A percentile compares a stretch with the other conserved stretches of the same genome.
Conservation (phyloP, 2,329 filamentous ascomycete species). For the Fusarium sp. region DNA sequence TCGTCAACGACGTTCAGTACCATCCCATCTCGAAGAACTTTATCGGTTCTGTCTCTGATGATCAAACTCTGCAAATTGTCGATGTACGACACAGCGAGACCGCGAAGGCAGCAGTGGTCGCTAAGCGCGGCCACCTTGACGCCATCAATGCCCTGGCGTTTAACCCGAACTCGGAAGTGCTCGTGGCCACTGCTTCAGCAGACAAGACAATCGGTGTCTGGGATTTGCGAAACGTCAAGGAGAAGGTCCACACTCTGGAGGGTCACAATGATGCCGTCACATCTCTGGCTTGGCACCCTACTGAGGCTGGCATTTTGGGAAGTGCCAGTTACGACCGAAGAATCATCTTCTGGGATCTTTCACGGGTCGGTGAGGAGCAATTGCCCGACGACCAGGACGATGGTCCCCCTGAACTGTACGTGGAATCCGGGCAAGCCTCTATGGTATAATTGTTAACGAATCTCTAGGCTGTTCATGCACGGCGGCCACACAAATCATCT, state of each 20-base stretch:
- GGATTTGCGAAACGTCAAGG: slow-evolving; percentile 92
- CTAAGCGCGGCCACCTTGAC: slow-evolving; percentile 84
- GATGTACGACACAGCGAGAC: slow-evolving; percentile 82
- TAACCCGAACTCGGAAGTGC: slow-evolving; percentile 90
- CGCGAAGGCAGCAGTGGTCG: slow-evolving; percentile 77
- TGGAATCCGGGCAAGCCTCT: slow-evolving; percentile 41
- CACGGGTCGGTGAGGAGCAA: slow-evolving; percentile 92
- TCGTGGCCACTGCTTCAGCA: slow-evolving; percentile 92
- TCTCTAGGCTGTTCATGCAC: slow-evolving; percentile 90
- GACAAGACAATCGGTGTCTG: slow-evolving; percentile 97
- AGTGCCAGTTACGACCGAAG: slow-evolving; percentile 94
- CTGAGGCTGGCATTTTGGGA: slow-evolving; percentile 88
- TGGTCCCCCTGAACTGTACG: slow-evolving; percentile 92
- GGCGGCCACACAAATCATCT: slow-evolving; percentile 98
- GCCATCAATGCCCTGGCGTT: slow-evolving; percentile 97
- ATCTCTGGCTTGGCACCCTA: slow-evolving; percentile 94
- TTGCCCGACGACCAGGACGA: slow-evolving; percentile 95
- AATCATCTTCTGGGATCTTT: slow-evolving; percentile 97
- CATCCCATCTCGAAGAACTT: slow-evolving; percentile 88
- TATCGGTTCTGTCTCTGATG: slow-evolving; percentile 95
- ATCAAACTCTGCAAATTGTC: slow-evolving; percentile 91
- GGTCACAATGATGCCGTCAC: slow-evolving; percentile 92
- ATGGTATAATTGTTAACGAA: slow-evolving; percentile 41
- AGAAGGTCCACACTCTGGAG: slow-evolving; percentile 90
- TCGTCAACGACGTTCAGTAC: slow-evolving; percentile 97